Conservation (phyloP, 495 filamentous ascomycete genomes). For the Penicilliopsis zonata region DNA sequence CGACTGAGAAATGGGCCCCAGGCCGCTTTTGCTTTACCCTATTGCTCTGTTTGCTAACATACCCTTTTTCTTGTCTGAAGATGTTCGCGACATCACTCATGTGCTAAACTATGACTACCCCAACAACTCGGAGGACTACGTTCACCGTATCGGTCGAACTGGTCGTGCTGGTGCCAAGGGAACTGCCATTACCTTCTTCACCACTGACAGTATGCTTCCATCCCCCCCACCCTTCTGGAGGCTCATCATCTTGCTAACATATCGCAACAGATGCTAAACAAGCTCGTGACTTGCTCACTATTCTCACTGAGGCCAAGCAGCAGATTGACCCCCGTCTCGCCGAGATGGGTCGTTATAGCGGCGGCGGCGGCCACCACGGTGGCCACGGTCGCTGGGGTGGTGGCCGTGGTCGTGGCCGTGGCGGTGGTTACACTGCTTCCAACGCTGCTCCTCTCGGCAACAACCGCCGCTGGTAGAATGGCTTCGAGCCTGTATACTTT, state of each 20-base stretch:
- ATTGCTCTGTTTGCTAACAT: constrained; percentile 65
- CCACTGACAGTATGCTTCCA: constrained; percentile 77
- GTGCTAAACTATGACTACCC: constrained; percentile 99
- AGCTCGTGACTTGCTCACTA: constrained; percentile 87
- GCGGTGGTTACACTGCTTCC: constrained; percentile 43
- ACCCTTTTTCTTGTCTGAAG: constrained; percentile 55
- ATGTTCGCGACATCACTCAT: constrained; percentile 99
- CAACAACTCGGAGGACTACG: constrained; percentile 99
- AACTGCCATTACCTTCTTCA: constrained; percentile 88
- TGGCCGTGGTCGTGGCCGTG: constrained; percentile 44
- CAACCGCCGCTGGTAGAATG: constrained; percentile 48
- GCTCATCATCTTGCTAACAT: constrained; percentile 20
- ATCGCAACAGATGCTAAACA: constrained; percentile 68
- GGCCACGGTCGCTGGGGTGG: constrained; percentile 51
- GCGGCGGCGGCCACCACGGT: constrained; percentile 64
- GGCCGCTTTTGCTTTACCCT: constrained; percentile 36
- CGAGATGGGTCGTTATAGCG: constrained; percentile 90
- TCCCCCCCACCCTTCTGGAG: constrained; percentile 1
- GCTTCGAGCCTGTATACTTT: constrained; percentile 18
- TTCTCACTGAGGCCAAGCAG: constrained; percentile 95
- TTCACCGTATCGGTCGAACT: constrained; percentile 92
- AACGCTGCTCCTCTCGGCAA: constrained; percentile 51
- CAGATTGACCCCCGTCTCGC: constrained; percentile 90
- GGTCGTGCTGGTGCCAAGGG: constrained; percentile 85
- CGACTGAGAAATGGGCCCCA: constrained; percentile 44